Percentiles rank a stretch among this genome's conserved stretches.
Conservation (phyloP, 768 basidiomycete species). For the Phylloporus scabripes region DNA sequence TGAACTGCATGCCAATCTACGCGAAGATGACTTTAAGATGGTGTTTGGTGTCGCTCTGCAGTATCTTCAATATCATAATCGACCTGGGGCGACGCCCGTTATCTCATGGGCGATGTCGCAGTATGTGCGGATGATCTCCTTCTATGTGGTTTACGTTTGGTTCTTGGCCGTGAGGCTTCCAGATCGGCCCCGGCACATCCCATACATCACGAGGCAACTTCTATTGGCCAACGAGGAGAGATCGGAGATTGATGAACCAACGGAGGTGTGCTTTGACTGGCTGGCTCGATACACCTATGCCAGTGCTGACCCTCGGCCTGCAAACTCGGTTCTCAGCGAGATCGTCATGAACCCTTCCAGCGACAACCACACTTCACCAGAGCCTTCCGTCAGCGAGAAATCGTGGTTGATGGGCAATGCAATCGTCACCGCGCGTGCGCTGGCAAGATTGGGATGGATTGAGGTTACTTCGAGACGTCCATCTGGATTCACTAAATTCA, state of each 20-base stretch:
- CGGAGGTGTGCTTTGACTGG: constrained; percentile 98
- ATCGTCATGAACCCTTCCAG: constrained; percentile 61
- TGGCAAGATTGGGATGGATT: constrained; percentile 79
- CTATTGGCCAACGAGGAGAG: constrained; percentile 79
- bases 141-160: constrained; percentile 91
- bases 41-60: constrained; percentile 92
- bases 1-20: constrained; percentile 82
- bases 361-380: constrained; percentile 27
- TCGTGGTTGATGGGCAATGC: constrained; percentile 85
- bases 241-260: constrained; percentile 73
- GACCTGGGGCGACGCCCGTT: constrained; percentile 48
- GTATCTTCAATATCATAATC: constrained; percentile 89
- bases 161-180: constrained; percentile 82
- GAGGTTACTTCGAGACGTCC: constrained; percentile 81
- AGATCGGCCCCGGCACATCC: constrained; percentile 75
- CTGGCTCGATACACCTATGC: constrained; percentile 91
- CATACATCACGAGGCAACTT: constrained; percentile 82
- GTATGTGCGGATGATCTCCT: constrained; percentile 85
- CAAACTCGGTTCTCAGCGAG: constrained; percentile 71
- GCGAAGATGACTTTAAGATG: constrained; percentile 84
- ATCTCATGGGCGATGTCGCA: constrained; percentile 86
- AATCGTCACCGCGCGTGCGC: constrained; percentile 72
- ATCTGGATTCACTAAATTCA: constrained; percentile 80
- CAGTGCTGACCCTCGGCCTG: constrained; percentile 87
- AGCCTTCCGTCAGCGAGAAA: constrained; percentile 52